Evolutionary conservation across 1,284 basidiomycete species (phyloP), one percentile per base, ranked within the genome.

Genomic region (Dichomitus squalens): DNA sequence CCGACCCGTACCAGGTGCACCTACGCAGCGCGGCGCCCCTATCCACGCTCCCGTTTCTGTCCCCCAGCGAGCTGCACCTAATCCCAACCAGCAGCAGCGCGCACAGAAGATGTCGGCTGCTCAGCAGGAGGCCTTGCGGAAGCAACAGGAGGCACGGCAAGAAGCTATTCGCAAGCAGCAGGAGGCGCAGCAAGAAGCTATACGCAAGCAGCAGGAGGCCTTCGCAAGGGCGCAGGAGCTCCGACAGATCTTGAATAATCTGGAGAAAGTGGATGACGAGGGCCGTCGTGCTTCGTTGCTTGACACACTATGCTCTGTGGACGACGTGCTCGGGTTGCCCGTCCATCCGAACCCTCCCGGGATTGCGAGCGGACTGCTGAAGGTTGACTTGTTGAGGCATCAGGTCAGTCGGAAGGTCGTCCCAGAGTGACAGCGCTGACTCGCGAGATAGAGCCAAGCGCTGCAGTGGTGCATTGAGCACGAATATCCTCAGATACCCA

Each of bases 221-320:
- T 61, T 81, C 27, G 71, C 73, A 39, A 87, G 83, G 64, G 90
- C 90, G 0, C 73, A 76, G 3, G 88, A 92, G 66, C 81, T 94
- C 25, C 79, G 72, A 41, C 74, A 83, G 53, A 85, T 91, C 72
- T 71, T 94, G 18, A 80, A 76, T 49, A 83, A 74, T 16, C 75
- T 94, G 8, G 89, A 90, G 69, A 90, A 87, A 68, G 87, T 93
- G 2, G 83, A 90, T 63, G 87, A 92, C 61, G 90, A 92, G 66
- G 79, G 78, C n/a, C 79, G 89, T 33, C 81, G 90, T n/a, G 75
- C 76, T 53, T 87, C 86, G 4, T 70, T 92, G 33, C 75, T 92
- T 2, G 90, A 92, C 68, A 80, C 78, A 1, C 69, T 92, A 18
- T 87, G 86, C 64, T 78, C 82, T n/a, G 79, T 77, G 0, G 85